Evolutionary conservation across 306 rosid species (phyloP).

Genomic region (Gleditsia sinensis): DNA sequence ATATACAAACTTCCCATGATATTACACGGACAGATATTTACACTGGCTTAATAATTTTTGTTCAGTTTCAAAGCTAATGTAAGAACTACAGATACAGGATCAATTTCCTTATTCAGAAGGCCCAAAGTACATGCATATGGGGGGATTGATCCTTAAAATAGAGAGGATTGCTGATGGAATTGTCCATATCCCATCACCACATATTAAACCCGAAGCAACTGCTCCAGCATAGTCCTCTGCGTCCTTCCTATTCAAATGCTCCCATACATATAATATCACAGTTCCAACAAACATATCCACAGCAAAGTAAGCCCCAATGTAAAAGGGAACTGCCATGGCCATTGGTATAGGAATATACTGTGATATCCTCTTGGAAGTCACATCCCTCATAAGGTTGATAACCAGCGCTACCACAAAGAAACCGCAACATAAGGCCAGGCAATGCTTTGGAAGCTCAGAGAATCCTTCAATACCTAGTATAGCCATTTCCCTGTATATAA

Average conservation of each 20-base stretch:
- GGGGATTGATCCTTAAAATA: conserved; percentile 79
- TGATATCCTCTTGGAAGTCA: conserved; percentile 62
- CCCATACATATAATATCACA: conserved; percentile 80
- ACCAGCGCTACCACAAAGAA: conserved; percentile 76
- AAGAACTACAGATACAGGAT: not conserved
- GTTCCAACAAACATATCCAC: conserved; percentile 90
- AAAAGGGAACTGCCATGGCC: conserved; percentile 97
- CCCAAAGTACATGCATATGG: conserved; percentile 91
- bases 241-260: conserved; percentile 62
- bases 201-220: conserved; percentile 93
- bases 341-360: conserved; percentile 87
- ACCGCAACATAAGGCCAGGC: conserved; percentile 71
- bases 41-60: conserved; percentile 21
- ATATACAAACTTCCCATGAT: not conserved
- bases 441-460: conserved; percentile 89
- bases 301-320: conserved; percentile 93
- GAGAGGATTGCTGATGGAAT: conserved; percentile 92
- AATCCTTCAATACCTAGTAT: conserved; percentile 85
- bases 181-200: conserved; percentile 98
- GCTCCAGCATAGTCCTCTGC: conserved; percentile 91
- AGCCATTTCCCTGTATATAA: conserved; percentile 92
- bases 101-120: conserved; percentile 28
- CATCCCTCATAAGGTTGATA: conserved; percentile 73
- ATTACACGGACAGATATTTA: conserved; percentile 36
- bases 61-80: not conserved